phyloP scores from a whole-genome alignment of 2,329 filamentous ascomycete species.

The Rhinocladiella similis region DNA sequence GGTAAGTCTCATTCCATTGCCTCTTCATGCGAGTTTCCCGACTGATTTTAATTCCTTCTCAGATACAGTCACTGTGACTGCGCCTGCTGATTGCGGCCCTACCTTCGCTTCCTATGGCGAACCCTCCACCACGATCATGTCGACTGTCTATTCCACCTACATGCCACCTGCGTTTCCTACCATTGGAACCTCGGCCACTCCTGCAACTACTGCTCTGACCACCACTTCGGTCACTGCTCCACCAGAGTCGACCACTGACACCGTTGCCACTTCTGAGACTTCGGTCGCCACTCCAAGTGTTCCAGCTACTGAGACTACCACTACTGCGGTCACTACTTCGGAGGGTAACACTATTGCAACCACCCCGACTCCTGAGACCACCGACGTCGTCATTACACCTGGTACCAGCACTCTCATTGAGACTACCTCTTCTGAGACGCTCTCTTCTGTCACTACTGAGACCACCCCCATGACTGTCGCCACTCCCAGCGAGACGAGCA shows the following conservation, averaged over 20 bases:
- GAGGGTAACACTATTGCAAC: slow-evolving; percentile 1
- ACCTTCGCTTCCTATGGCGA: background rate
- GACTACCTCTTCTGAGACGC: slow-evolving; percentile 7
- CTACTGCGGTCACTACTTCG: slow-evolving; percentile 8
- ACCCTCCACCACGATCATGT: slow-evolving; percentile 10
- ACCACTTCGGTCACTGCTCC: background rate
- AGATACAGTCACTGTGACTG: slow-evolving; percentile 11
- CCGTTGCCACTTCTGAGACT: slow-evolving; percentile 5
- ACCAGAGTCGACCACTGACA: background rate
- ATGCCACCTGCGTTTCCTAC: slow-evolving; percentile 10
- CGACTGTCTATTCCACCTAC: slow-evolving; percentile 3
- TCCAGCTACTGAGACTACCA: slow-evolving; percentile 6
- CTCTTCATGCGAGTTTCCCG: background rate
- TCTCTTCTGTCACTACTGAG: slow-evolving; percentile 9
- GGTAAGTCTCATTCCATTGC: slow-evolving; percentile 16
- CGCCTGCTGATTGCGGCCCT: slow-evolving; percentile 4
- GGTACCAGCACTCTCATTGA: slow-evolving; percentile 4
- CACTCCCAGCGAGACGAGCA: slow-evolving; percentile 12
- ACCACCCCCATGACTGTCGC: slow-evolving; percentile 18
- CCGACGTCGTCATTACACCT: slow-evolving; percentile 11
- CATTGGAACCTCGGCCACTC: slow-evolving; percentile 4
- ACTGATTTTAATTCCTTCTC: slow-evolving; percentile 10
- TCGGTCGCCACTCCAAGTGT: slow-evolving; percentile 10
- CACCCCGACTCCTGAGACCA: slow-evolving; percentile 6
- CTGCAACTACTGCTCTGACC: no score